Evolutionary conservation across 768 basidiomycete genomes (phyloP).

Genomic region (Sarcodon sp.): DNA sequence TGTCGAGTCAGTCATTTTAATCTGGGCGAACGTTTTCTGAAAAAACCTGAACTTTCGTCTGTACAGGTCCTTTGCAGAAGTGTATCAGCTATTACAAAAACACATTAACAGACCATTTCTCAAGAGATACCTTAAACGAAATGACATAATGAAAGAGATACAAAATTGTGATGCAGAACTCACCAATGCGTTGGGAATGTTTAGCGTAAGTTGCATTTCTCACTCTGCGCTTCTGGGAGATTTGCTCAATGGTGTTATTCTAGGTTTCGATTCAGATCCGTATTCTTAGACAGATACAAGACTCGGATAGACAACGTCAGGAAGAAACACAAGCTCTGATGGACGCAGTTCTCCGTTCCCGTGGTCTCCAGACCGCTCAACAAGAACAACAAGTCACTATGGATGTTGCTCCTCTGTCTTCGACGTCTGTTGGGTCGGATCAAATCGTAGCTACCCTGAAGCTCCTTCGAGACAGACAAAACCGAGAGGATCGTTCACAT

Average conservation of each 20-base stretch:
- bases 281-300: slow-evolving; percentile 37
- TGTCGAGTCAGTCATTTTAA: slow-evolving; percentile 29
- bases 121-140: slow-evolving; percentile 65
- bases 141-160: slow-evolving; percentile 49
- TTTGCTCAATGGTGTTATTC: not conserved
- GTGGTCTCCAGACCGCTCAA: not conserved
- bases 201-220: slow-evolving; percentile 25
- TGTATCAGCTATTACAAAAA: slow-evolving; percentile 40
- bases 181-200: slow-evolving; percentile 41
- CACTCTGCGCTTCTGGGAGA: not conserved
- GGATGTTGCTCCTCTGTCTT: not conserved
- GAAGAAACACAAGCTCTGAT: slow-evolving; percentile 24
- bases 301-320: slow-evolving; percentile 21
- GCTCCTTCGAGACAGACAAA: slow-evolving; percentile 22
- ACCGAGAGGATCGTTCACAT: slow-evolving; percentile 30
- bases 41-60: slow-evolving; percentile 1
- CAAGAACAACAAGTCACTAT: not conserved
- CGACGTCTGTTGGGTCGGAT: not conserved
- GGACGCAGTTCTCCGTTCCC: not conserved
- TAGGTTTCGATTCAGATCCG: slow-evolving; percentile 38
- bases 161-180: slow-evolving; percentile 37
- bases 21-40: not conserved
- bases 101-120: slow-evolving; percentile 60
- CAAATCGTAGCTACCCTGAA: slow-evolving; percentile 8
- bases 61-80: slow-evolving; percentile 26